Percentiles rank a stretch among this genome's conserved stretches.
Conservation (phyloP, 805 yeast species). For the Cyberlindnera petersonii region DNA sequence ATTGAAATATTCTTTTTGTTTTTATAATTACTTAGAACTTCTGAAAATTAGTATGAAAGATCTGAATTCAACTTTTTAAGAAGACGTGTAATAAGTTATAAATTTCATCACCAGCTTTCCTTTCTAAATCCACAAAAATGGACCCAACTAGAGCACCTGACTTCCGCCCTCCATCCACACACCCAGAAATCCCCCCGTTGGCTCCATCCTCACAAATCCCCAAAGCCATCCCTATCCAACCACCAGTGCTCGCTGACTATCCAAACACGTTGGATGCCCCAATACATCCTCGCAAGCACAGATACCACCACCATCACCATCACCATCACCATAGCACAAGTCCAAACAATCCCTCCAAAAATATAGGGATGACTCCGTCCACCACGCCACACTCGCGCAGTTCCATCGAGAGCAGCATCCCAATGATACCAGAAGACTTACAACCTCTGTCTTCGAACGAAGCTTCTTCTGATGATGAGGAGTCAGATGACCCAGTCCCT, state of each 20-base stretch:
- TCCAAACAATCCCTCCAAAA: not conserved
- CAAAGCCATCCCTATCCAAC: conserved; percentile 69
- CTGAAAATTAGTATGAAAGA: too few species aligned
- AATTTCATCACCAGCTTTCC: too few species aligned
- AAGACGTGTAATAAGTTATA: too few species aligned
- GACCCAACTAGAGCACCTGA: conserved; percentile 93
- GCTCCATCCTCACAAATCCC: conserved; percentile 72
- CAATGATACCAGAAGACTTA: conserved; percentile 54
- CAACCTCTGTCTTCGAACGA: conserved; percentile 48
- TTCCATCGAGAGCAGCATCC: conserved; percentile 35
- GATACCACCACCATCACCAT: conserved; percentile 13
- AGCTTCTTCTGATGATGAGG: conserved; percentile 34
- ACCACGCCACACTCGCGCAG: conserved; percentile 17
- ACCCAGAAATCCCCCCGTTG: conserved; percentile 47
- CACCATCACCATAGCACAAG: conserved; percentile 6
- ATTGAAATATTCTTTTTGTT: too few species aligned
- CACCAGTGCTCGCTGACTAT: conserved; percentile 71
- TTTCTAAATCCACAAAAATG: too few species aligned
- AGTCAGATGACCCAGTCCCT: conserved; percentile 15
- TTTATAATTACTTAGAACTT: too few species aligned
- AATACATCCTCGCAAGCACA: conserved; percentile 40
- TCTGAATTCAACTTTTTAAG: too few species aligned
- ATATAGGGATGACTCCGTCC: conserved; percentile 7
- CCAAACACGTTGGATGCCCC: conserved; percentile 74
- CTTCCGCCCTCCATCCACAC: conserved; percentile 76